Evolutionary conservation across 2,329 filamentous ascomycete species (phyloP).

Genomic region (Alternaria ethzedia): DNA sequence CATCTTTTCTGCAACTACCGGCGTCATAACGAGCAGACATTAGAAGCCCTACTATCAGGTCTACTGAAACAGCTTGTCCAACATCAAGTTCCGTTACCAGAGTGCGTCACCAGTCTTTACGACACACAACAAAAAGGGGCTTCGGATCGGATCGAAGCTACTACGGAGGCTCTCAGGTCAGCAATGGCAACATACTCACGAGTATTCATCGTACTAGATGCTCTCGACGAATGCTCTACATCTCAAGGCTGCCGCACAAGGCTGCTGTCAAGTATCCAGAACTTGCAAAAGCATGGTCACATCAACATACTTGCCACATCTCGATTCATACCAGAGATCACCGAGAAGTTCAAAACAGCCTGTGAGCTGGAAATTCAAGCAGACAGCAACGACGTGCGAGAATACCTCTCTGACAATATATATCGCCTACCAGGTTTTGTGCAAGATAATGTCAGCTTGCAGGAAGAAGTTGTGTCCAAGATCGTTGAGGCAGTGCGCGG

Average conservation of each 20-base stretch:
- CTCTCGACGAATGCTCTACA: neutral
- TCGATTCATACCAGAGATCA: neutral
- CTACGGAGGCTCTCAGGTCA: no score
- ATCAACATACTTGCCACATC: neutral
- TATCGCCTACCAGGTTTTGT: neutral
- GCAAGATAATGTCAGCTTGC: no score
- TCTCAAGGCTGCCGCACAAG: neutral
- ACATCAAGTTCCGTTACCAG: no score
- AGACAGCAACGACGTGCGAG: neutral
- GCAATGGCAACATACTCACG: no score
- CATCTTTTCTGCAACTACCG: neutral
- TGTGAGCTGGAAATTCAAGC: neutral
- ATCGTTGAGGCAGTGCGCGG: no score
- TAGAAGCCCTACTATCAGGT: neutral
- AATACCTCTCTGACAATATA: neutral
- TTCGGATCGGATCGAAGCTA: no score
- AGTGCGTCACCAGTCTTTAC: no score
- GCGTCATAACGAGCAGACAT: neutral
- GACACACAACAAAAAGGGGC: no score
- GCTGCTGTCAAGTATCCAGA: neutral
- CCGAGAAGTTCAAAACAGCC: neutral
- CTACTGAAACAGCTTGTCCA: neutral
- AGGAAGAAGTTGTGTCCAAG: no score
- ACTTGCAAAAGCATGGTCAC: neutral
- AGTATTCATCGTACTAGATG: neutral